Evolutionary conservation across 768 basidiomycete species (phyloP).

Genomic region (Lepiota brunneoincarnata): DNA sequence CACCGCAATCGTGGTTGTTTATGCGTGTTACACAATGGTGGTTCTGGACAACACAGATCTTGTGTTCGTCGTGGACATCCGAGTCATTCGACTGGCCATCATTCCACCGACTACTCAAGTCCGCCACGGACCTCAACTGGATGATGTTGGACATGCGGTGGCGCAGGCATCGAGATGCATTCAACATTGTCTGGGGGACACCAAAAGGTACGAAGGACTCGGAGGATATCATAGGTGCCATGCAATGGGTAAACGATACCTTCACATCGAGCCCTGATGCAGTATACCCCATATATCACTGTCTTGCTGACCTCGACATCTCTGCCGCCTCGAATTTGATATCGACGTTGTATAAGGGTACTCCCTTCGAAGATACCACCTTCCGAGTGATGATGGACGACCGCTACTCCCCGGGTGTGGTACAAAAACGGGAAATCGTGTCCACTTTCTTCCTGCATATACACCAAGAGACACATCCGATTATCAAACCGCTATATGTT

Average conservation of each 20-base stretch:
- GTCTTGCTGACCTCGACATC: constrained; percentile 22
- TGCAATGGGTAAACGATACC: constrained; percentile 27
- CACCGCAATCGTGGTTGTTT: constrained; percentile 30
- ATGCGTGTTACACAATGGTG: constrained; percentile 21
- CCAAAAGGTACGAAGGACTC: constrained; percentile 19
- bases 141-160: constrained; percentile 28
- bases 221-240: constrained; percentile 22
- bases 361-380: constrained; percentile 19
- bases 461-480: constrained; percentile 22
- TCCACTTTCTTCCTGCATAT: constrained; percentile 27
- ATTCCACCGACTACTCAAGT: constrained; percentile 25
- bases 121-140: constrained; percentile 25
- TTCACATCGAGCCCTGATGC: constrained; percentile 27
- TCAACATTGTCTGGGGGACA: constrained; percentile 21
- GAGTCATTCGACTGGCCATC: constrained; percentile 19
- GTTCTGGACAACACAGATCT: constrained; percentile 16
- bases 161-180: constrained; percentile 25
- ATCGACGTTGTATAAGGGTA: constrained; percentile 15
- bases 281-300: constrained; percentile 25
- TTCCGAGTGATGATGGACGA: constrained; percentile 30
- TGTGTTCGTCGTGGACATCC: constrained; percentile 18
- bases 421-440: constrained; percentile 28
- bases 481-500: constrained; percentile 23
- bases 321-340: constrained; percentile 20
- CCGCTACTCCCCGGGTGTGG: constrained; percentile 22